phyloP scores from a whole-genome alignment of 208 protist genomes.

The Leishmania amazonensis region DNA sequence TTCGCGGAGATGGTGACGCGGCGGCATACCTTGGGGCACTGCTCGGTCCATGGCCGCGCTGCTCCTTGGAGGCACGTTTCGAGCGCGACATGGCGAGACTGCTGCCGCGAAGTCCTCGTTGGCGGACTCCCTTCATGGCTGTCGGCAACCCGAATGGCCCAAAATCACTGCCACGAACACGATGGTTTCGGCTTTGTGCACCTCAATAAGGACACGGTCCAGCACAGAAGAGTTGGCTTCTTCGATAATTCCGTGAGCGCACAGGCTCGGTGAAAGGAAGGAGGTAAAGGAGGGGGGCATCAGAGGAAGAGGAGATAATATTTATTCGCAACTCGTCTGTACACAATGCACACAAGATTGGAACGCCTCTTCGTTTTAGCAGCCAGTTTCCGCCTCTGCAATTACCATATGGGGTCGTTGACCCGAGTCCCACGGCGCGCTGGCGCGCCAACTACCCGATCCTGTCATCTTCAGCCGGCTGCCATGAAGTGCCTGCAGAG shows the following conservation, averaged over 20 bases:
- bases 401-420: not conserved
- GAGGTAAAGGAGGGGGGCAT: not conserved
- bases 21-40: not conserved
- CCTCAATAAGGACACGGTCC: not conserved
- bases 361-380: not conserved
- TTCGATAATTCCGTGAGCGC: not conserved
- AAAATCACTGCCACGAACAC: not conserved
- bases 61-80: not conserved
- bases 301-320: not conserved
- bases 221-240: not conserved
- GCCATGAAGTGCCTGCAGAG: not conserved
- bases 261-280: not conserved
- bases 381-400: not conserved
- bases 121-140: not conserved
- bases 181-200: not conserved
- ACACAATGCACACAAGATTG: not conserved
- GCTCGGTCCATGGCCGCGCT: not conserved
- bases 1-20: not conserved
- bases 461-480: not conserved
- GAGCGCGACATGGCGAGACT: not conserved
- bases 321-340: not conserved
- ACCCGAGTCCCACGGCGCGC: not conserved
- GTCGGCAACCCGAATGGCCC: not conserved
- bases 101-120: not conserved
- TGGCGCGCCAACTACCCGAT: not conserved